A percentile compares a stretch with the other conserved stretches of the same genome.
These are phyloP conservation scores for Lasiodiplodia gonubiensis DNA, from an alignment of 2,329 filamentous ascomycete genomes.

Conservation along the genomic window DNA sequence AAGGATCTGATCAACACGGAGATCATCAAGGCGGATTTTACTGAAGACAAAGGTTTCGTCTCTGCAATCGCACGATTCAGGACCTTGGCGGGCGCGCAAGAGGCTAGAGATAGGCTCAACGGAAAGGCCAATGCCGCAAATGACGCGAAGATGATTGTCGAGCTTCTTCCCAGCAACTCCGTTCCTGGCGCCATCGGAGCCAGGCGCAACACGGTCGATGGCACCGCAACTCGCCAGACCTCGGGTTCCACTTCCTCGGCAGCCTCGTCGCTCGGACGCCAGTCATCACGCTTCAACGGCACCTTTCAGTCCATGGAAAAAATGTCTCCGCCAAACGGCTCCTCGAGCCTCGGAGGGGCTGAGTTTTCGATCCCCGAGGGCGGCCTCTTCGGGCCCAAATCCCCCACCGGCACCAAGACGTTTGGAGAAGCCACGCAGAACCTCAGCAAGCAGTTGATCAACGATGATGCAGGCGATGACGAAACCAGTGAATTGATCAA, in stretches of 20 bases:
- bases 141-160: slow-evolving; percentile 63
- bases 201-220: slow-evolving; percentile 63
- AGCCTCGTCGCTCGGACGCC: slow-evolving; percentile 53
- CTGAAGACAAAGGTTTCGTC: slow-evolving; percentile 62
- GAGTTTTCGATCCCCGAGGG: slow-evolving; percentile 66
- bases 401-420: slow-evolving; percentile 70
- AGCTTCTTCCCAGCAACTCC: slow-evolving; percentile 51
- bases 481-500: slow-evolving; percentile 75
- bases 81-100: slow-evolving; percentile 62
- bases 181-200: slow-evolving; percentile 47
- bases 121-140: slow-evolving; percentile 67
- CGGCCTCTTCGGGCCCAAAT: slow-evolving; percentile 72
- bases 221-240: slow-evolving; percentile 49
- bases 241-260: slow-evolving; percentile 55
- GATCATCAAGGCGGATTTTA: slow-evolving; percentile 58
- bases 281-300: slow-evolving; percentile 66
- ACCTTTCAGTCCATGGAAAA: slow-evolving; percentile 67
- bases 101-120: slow-evolving; percentile 64
- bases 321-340: slow-evolving; percentile 64
- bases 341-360: slow-evolving; percentile 59
- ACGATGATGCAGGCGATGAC: slow-evolving; percentile 70
- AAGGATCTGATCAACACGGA: slow-evolving; percentile 66
- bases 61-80: slow-evolving; percentile 66
- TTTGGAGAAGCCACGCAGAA: slow-evolving; percentile 60
- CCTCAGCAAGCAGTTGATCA: slow-evolving; percentile 73